Percentiles rank a stretch among this genome's conserved stretches.
These are phyloP conservation scores for Exophiala calicioides DNA, from an alignment of 2,329 filamentous ascomycete genomes.

Conservation along the genomic window DNA sequence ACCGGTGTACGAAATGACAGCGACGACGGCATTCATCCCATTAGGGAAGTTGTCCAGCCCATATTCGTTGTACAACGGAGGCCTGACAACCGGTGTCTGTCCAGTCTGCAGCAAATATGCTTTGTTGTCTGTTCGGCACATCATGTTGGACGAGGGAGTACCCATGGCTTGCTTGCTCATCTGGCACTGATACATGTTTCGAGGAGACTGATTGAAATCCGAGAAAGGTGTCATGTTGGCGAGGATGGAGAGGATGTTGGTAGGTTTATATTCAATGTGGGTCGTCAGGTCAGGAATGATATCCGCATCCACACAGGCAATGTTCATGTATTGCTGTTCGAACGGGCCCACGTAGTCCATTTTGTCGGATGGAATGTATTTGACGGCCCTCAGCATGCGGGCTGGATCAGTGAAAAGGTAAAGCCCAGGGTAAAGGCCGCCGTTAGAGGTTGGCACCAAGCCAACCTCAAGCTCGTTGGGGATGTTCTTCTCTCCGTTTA, in stretches of 20 bases:
- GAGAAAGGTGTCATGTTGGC: slow-evolving; percentile 99
- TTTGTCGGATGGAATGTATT: slow-evolving; percentile 83
- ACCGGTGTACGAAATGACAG: slow-evolving; percentile 96
- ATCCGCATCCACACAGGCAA: slow-evolving; percentile 86
- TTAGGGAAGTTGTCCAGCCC: slow-evolving; percentile 98
- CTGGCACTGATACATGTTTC: slow-evolving; percentile 99
- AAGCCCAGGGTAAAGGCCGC: slow-evolving; percentile 93
- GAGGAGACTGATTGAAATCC: slow-evolving; percentile 95
- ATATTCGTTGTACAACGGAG: slow-evolving; percentile 92
- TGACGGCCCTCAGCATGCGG: slow-evolving; percentile 86
- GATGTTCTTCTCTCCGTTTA: slow-evolving; percentile 77
- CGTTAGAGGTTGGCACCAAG: slow-evolving; percentile 80
- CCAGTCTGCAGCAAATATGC: slow-evolving; percentile 91
- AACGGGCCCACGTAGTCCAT: slow-evolving; percentile 88
- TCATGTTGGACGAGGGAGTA: slow-evolving; percentile 81
- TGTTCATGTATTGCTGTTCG: slow-evolving; percentile 98
- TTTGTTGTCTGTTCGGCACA: slow-evolving; percentile 95
- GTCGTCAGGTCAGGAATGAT: slow-evolving; percentile 85
- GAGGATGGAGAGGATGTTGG: slow-evolving; percentile 94
- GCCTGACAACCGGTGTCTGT: slow-evolving; percentile 89
- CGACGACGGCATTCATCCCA: slow-evolving; percentile 90
- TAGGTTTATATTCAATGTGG: slow-evolving; percentile 91
- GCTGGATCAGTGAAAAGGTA: slow-evolving; percentile 88
- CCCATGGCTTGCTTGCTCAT: slow-evolving; percentile 99
- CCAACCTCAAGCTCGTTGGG: slow-evolving; percentile 87